Conservation (phyloP, 2,329 filamentous ascomycete species). For the Stachybotrys chlorohalonatus region DNA sequence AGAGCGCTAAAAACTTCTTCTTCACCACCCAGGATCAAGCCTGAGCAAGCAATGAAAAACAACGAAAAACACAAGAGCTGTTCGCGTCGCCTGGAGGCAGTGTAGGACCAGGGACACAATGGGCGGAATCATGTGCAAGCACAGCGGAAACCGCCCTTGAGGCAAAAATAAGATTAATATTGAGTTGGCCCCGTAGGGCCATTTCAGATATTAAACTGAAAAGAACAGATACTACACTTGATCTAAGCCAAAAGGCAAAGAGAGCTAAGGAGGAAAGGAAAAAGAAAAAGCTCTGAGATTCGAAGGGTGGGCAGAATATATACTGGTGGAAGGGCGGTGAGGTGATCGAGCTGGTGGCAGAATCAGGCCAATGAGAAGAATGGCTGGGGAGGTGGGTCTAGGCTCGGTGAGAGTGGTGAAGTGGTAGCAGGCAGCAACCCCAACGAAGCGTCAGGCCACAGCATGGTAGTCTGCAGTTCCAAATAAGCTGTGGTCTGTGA, state of each 20-base stretch:
- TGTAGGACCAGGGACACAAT: slow-evolving; percentile 37
- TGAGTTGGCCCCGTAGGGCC: slow-evolving; percentile 60
- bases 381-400: too few species aligned
- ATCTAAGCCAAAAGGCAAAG: slow-evolving; percentile 65
- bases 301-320: slow-evolving; percentile 8
- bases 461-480: too few species aligned
- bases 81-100: slow-evolving; percentile 36
- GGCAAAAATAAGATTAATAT: slow-evolving; percentile 68
- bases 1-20: slow-evolving; percentile 31
- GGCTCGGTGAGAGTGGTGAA: too few species aligned
- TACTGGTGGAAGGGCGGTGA: slow-evolving; percentile 13
- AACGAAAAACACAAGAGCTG: slow-evolving; percentile 14
- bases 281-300: slow-evolving; percentile 14
- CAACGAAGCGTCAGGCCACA: too few species aligned
- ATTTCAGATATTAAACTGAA: slow-evolving; percentile 96
- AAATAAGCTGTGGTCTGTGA: too few species aligned
- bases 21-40: slow-evolving; percentile 27
- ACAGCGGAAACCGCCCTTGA: slow-evolving; percentile 25
- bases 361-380: too few species aligned
- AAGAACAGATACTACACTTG: slow-evolving; percentile 96
- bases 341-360: background rate
- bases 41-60: slow-evolving; percentile 29
- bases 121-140: slow-evolving; percentile 29
- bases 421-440: too few species aligned
- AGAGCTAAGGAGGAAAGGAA: slow-evolving; percentile 30